Percentiles rank a stretch among this genome's conserved stretches.
phyloP scores from a whole-genome alignment of 1,139 yeast species.

The Saccharomycopsis crataegensis region DNA sequence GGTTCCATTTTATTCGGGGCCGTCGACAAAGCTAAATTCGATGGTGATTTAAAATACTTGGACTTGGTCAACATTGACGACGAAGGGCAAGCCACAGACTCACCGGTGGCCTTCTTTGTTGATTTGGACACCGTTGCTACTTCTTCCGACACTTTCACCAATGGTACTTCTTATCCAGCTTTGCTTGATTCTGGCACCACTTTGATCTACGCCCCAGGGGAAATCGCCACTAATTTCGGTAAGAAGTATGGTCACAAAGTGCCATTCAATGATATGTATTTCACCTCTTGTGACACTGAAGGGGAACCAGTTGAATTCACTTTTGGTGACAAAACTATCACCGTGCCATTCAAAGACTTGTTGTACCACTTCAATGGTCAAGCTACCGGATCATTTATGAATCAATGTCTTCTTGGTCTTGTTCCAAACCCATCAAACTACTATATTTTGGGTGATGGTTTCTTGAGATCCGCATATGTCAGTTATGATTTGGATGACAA shows the following conservation, averaged over 20 bases:
- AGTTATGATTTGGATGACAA: constrained; percentile 67
- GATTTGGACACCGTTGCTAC: constrained; percentile 17
- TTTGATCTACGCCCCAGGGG: constrained; percentile 43
- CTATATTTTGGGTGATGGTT: constrained; percentile 59
- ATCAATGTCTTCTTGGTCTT: constrained; percentile 31
- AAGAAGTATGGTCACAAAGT: constrained; percentile 30
- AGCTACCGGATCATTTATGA: constrained; percentile 5
- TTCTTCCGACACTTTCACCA: constrained; percentile 22
- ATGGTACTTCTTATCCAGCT: constrained; percentile 32
- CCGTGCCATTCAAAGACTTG: constrained; percentile 30
- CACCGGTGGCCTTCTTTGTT: constrained; percentile 14
- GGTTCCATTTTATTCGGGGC: constrained; percentile 53
- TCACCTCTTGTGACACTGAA: constrained; percentile 27
- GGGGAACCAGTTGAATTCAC: constrained; percentile 25
- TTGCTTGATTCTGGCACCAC: constrained; percentile 67
- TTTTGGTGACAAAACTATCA: constrained; percentile 36
- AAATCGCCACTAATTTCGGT: constrained; percentile 35
- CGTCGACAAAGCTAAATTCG: constrained; percentile 43
- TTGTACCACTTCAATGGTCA: constrained; percentile 7
- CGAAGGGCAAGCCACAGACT: constrained; percentile 7
- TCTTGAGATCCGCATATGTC: constrained; percentile 65
- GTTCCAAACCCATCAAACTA: constrained; percentile 24
- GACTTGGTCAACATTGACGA: constrained; percentile 26
- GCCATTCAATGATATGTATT: constrained; percentile 29
- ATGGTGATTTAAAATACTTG: constrained; percentile 33